Evolutionary conservation across 1,284 basidiomycete genomes (phyloP), one percentile per base, ranked within the genome.

Genomic region (Sanguinoderma infundibulare): DNA sequence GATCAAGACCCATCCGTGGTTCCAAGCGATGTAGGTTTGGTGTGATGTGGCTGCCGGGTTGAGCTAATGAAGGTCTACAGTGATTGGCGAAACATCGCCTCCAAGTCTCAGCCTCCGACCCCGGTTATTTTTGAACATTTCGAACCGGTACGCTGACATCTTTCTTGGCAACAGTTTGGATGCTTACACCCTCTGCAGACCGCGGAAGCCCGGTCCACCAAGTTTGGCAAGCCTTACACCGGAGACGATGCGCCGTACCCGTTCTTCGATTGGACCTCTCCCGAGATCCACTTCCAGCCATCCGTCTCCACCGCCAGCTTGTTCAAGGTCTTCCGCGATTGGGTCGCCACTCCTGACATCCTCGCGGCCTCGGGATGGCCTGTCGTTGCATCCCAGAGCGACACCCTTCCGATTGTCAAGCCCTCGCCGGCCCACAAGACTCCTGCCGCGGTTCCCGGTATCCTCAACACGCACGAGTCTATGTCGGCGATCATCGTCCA

Each of bases 221-320:
- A 10, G 14, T 59, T 62, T 28, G 54, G 51, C 38, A 26, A 50
- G 8, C 56, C 59, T 5, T 56, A 52, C 14, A 30, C 47, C 9
- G 9, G 34, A 1, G 49, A 49, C 20, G 53, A 61, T 14, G 34
- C 22, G 2, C 30, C 36, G 2, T 47, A 30, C 6, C 51, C 61
- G 5, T 53, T 22, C 28, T 51, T 17, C 36, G 20, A 65, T 26
- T 65, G 54, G 65, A 57, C 35, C 24, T 62, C 64, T 14, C 56
- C 57, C 26, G 55, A 59, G 17, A 44, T 56, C 35, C 7, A n/a
- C 22, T 38, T 24, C n/a, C 50, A 52, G 20, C 35, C 50, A 32
- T 26, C 50, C 50, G 28, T 49, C 5, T 49, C 46, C 9, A 49
- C 46, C 24, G 32, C 46, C 17, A 49, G 46, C 28, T 30, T 49